Evolutionary conservation across 352 stramenopile genomes (phyloP).

Genomic region (Phytophthora crassamura): DNA sequence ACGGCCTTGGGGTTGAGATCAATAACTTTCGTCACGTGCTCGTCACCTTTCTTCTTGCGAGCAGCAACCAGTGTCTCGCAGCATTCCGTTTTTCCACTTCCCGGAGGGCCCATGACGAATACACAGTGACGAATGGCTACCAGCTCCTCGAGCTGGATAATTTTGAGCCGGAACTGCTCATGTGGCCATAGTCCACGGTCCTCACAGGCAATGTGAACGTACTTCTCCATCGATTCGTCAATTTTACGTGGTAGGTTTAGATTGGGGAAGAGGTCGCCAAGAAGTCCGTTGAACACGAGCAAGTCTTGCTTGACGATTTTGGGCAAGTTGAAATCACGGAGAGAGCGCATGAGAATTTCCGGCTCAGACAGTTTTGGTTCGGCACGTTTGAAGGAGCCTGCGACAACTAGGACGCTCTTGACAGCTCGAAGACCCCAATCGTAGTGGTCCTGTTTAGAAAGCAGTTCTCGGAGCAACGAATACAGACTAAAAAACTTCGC

Average conservation of each 20-base stretch:
- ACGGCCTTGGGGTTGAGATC: constrained; percentile 97
- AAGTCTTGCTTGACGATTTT: constrained; percentile 96
- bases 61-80: constrained; percentile 92
- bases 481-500: constrained; percentile 97
- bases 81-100: constrained; percentile 94
- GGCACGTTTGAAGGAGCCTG: constrained; percentile 92
- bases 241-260: constrained; percentile 89
- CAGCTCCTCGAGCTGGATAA: constrained; percentile 96
- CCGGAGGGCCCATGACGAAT: constrained; percentile 95
- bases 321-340: constrained; percentile 97
- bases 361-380: constrained; percentile 93
- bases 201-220: constrained; percentile 91
- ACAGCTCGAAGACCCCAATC: constrained; percentile 96
- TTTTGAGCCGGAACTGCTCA: constrained; percentile 93
- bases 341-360: constrained; percentile 93
- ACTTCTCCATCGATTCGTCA: constrained; percentile 91
- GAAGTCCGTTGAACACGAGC: constrained; percentile 93
- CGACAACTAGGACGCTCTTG: constrained; percentile 95
- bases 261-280: constrained; percentile 94
- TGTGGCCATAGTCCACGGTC: constrained; percentile 91
- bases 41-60: constrained; percentile 74
- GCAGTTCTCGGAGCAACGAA: constrained; percentile 91
- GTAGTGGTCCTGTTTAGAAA: constrained; percentile 96
- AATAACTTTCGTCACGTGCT: constrained; percentile 70
- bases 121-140: constrained; percentile 95